Evolutionary conservation across 1,284 basidiomycete species (phyloP).

Genomic region (Leccinum fuscescens): DNA sequence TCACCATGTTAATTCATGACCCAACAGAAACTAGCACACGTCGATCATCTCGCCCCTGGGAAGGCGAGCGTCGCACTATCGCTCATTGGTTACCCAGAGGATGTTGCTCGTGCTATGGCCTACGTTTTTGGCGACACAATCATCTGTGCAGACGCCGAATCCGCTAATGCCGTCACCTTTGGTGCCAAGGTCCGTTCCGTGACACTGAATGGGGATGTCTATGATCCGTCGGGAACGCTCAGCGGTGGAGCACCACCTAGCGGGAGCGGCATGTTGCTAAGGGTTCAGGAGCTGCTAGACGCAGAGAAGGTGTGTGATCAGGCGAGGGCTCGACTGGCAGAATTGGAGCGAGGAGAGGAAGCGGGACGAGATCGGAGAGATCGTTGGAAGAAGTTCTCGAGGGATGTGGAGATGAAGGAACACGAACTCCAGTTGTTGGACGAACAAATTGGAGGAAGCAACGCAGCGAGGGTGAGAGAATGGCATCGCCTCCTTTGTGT

Average conservation of each 20-base stretch:
- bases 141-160: conserved; percentile 86
- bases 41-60: conserved; percentile 75
- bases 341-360: conserved; percentile 60
- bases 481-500: not conserved
- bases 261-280: conserved; percentile 74
- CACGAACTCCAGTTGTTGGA: conserved; percentile 85
- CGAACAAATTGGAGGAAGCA: conserved; percentile 86
- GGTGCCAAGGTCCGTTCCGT: conserved; percentile 75
- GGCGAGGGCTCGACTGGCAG: conserved; percentile 50
- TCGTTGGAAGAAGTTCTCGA: conserved; percentile 63
- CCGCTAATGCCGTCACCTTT: conserved; percentile 91
- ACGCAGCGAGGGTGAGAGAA: conserved; percentile 74
- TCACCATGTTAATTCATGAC: not conserved
- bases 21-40: conserved; percentile 72
- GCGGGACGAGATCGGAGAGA: conserved; percentile 58
- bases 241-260: conserved; percentile 88
- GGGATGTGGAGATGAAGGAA: conserved; percentile 85
- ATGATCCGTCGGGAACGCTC: conserved; percentile 93
- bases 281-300: conserved; percentile 81
- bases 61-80: conserved; percentile 87
- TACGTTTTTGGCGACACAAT: conserved; percentile 95
- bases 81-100: conserved; percentile 82
- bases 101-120: conserved; percentile 87
- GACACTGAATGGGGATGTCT: conserved; percentile 93
- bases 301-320: conserved; percentile 54